These are phyloP conservation scores for Picea mariana DNA, from an alignment of 83 land plant genomes.

Conservation along the genomic window DNA sequence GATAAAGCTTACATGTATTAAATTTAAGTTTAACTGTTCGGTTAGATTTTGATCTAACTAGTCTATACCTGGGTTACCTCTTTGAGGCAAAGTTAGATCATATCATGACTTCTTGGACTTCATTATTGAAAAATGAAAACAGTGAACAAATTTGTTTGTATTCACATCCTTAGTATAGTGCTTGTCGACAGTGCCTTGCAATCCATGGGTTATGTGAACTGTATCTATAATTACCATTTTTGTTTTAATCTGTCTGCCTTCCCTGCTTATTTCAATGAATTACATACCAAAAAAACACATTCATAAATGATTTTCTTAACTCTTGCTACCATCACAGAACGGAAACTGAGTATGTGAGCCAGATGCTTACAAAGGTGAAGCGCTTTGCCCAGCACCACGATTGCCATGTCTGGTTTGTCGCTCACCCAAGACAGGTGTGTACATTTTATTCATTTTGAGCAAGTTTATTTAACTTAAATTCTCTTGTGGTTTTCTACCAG, in stretches of 20 bases:
- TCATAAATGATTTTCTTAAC: too few relatives aligned
- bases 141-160: too few relatives aligned
- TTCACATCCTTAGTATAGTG: too few relatives aligned
- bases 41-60: not conserved
- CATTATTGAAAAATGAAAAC: too few relatives aligned
- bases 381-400: constrained; percentile 95
- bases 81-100: not conserved
- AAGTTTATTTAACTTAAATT: not conserved
- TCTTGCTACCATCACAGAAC: constrained; percentile 52
- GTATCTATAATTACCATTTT: too few relatives aligned
- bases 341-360: constrained; percentile 97
- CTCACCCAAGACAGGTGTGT: constrained; percentile 94
- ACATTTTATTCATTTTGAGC: constrained; percentile 1
- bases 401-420: constrained; percentile 99
- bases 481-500: not conserved
- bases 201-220: too few relatives aligned
- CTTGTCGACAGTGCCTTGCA: too few relatives aligned
- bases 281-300: too few relatives aligned
- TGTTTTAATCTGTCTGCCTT: too few relatives aligned
- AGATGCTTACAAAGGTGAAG: constrained; percentile 87
- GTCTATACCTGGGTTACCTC: not conserved
- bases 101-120: not conserved
- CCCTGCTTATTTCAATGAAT: too few relatives aligned
- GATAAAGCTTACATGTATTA: not conserved
- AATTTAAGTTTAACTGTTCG: not conserved